Base-by-base conservation (phyloP, 2,329 filamentous ascomycete species). In the Diaporthe citri region DNA sequence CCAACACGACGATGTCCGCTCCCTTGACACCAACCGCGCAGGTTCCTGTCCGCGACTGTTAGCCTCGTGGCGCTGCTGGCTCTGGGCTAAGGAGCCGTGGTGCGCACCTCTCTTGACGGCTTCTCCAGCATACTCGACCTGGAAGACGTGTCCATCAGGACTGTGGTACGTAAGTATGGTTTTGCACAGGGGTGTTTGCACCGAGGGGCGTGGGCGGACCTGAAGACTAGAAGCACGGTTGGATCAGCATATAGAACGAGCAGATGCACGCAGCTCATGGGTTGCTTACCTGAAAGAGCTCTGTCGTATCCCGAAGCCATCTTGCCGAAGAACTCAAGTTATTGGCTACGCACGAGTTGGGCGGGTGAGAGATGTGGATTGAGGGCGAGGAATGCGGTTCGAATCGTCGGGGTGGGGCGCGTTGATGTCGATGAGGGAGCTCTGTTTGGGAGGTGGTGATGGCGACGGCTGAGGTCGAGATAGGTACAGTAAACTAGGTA, bases 141-240 rank as follows among this genome's bases (percentile, higher is more conserved):
- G 97, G 88, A 99, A 99, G 82, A 99, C 97, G 89, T 99, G 97
- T 86, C 97, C 97, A 87, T 99, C 97, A 82, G 97, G 97, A 91
- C 96, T 98, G 83, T 66, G 74, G 31, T 43, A 36, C 55, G 71
- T 76, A n/a, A 77, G 71, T 74, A 60, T 39, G 22, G 10, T 3
- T 39, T 9, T 25, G 22, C 52, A n/a, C 55, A 51, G 36, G 4
- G 8, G 22, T 66, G 1, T 25, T 36, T 34, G 28, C 28, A 51
- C 20, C 31, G 64, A 64, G n/a, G 92, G 88, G 80, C 78, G 75
- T 71, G 71, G 46, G 56, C 87, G 79, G 87, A 95, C 93, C 93
- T 95, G 87, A 98, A 98, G 84, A 98, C 96, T 97, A 81, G 78
- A 83, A 78, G 79, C 74, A 74, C 72, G 74, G 77, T 79, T 76